Evolutionary conservation across 2,329 filamentous ascomycete genomes (phyloP), one percentile per base, ranked within the genome.

Genomic region (Ascochyta koolunga): DNA sequence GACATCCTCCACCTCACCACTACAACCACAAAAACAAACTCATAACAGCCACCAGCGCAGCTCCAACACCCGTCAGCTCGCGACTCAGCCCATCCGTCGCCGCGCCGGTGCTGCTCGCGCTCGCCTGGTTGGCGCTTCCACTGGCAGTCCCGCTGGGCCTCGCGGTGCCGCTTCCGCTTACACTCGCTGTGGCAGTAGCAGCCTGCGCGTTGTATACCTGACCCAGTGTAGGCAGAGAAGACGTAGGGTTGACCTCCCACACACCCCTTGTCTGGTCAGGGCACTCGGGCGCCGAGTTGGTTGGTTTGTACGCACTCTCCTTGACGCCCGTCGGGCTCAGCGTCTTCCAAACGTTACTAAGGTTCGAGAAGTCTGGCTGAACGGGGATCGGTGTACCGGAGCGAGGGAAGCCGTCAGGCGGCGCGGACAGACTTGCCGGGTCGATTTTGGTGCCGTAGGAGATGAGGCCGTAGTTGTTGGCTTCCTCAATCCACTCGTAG

Each of bases 401-500:
- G 61, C 89, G 84, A 0, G 84, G 83, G 74, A 82, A 92, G 29
- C 90, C 89, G 63, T 86, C 90, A 13, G 82, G 79, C n/a, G 82
- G 83, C 1, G 80, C 68, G 39, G 58, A 60, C 2, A 73, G 65
- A 18, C 66, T 64, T 1, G 80, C 74, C 19, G 81, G 76, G 31
- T 80, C 80, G 10, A 80, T 81, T n/a, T 79, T 75, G 3, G 83
- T 77, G 1, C 89, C 90, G 70, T 96, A 96, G 18, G 82, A 86
- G 64, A 96, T 83, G 31, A 96, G 80, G 33, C 91, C 91, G 73
- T 96, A 96, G 67, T 90, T 76, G 74, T 96, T 96, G 44, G 83
- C 79, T 75, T 96, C 91, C 70, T 93, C 79, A 59, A 96, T 91
- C 91, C 91, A 96, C 72, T 96, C 91, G 76, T 96, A 96, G 61